These are phyloP conservation scores for Vigna trinervia DNA, from an alignment of 306 rosid species.

Conservation along the genomic window DNA sequence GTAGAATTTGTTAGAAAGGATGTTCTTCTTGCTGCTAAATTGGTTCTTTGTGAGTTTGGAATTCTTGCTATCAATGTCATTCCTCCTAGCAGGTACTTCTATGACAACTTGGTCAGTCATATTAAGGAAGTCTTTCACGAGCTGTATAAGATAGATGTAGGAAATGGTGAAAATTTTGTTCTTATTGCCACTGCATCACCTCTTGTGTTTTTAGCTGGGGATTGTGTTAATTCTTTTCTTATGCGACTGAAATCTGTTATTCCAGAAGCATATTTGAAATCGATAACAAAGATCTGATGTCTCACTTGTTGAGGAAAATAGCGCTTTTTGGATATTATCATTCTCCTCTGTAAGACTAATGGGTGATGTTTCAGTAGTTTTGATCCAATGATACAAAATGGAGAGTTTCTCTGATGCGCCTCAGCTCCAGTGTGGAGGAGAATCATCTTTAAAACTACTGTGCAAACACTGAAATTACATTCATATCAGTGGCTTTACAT, in stretches of 20 bases:
- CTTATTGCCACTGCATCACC: slow-evolving; percentile 61
- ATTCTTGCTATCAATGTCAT: slow-evolving; percentile 73
- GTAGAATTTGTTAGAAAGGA: slow-evolving; percentile 63
- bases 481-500: slow-evolving; percentile 11
- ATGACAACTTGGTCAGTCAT: slow-evolving; percentile 50
- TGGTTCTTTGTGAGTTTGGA: slow-evolving; percentile 68
- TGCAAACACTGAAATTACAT: background rate
- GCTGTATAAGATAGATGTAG: slow-evolving; percentile 70
- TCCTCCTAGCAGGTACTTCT: slow-evolving; percentile 59
- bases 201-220: slow-evolving; percentile 39
- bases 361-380: slow-evolving; percentile 7
- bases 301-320: slow-evolving; percentile 15
- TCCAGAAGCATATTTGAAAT: slow-evolving; percentile 63
- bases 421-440: slow-evolving; percentile 29
- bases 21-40: slow-evolving; percentile 64
- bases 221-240: slow-evolving; percentile 53
- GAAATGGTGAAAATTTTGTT: slow-evolving; percentile 79
- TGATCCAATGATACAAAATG: background rate
- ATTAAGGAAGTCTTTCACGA: slow-evolving; percentile 63
- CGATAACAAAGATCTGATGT: slow-evolving; percentile 52
- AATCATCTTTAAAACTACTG: slow-evolving; percentile 29
- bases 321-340: background rate
- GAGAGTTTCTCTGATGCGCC: slow-evolving; percentile 3
- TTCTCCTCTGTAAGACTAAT: background rate
- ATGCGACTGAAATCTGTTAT: slow-evolving; percentile 55